Percentiles rank a stretch among this genome's conserved stretches.
phyloP scores from a whole-genome alignment of 139 green algal genomes.

The Chlamydomonas incerta region DNA sequence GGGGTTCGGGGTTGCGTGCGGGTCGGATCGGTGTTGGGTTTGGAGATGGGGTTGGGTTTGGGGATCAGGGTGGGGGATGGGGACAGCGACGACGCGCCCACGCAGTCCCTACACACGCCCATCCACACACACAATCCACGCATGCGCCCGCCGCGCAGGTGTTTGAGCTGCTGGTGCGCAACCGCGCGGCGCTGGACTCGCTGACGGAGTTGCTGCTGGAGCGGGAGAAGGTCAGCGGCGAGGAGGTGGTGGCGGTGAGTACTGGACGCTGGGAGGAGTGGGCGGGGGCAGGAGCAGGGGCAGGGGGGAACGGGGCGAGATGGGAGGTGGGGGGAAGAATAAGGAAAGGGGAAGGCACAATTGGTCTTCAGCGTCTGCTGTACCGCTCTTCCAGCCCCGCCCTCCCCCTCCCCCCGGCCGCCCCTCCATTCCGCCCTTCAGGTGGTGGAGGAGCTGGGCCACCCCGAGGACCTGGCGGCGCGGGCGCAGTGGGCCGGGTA shows the following conservation, averaged over 20 bases:
- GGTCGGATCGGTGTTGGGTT: background rate
- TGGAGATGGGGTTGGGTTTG: background rate
- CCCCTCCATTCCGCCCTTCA: background rate
- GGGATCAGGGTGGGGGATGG: background rate
- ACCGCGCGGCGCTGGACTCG: slow-evolving; percentile 68
- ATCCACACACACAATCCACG: too few species aligned
- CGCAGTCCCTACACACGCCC: background rate
- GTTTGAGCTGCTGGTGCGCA: slow-evolving; percentile 70
- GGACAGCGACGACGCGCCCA: background rate
- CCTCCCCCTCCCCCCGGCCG: background rate
- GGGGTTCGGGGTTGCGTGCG: too few species aligned
- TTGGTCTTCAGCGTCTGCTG: too few species aligned
- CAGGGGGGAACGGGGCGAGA: background rate
- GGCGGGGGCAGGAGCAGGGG: background rate
- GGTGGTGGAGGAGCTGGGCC: slow-evolving; percentile 56
- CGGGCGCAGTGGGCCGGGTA: slow-evolving; percentile 25
- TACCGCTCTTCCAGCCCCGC: too few species aligned
- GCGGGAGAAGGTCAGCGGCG: slow-evolving; percentile 36
- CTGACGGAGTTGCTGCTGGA: slow-evolving; percentile 55
- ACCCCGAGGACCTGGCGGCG: slow-evolving; percentile 46
- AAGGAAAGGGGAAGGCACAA: too few species aligned
- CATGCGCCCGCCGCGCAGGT: slow-evolving; percentile 28
- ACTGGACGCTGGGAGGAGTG: background rate
- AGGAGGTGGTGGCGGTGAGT: slow-evolving; percentile 15
- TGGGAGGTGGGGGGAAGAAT: too few species aligned